A percentile compares a stretch with the other conserved stretches of the same genome.
phyloP scores from a whole-genome alignment of 1,284 basidiomycete species.

The Cutaneotrichosporon cutaneum region DNA sequence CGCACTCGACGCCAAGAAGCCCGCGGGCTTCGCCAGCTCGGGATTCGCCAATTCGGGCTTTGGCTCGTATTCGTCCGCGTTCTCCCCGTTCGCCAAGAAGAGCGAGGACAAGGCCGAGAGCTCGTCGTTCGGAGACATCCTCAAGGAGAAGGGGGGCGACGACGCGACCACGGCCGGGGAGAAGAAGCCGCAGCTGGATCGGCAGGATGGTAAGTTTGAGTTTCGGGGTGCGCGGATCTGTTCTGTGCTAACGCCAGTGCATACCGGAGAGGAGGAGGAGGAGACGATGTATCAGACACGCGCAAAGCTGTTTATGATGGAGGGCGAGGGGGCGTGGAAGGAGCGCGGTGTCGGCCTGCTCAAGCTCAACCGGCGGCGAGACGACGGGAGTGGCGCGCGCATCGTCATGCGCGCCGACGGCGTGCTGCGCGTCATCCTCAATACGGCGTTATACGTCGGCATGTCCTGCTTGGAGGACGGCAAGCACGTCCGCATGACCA shows the following conservation, averaged over 20 bases:
- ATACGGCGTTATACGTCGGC: constrained; percentile 79
- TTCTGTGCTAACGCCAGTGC: constrained; percentile 59
- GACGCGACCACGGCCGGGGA: constrained; percentile 55
- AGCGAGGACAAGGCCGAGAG: constrained; percentile 15
- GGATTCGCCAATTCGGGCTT: constrained; percentile 33
- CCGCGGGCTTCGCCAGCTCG: constrained; percentile 26
- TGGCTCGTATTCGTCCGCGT: constrained; percentile 39
- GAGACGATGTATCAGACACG: constrained; percentile 78
- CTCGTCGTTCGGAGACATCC: constrained; percentile 42
- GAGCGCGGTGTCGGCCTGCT: constrained; percentile 82
- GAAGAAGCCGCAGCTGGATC: constrained; percentile 56
- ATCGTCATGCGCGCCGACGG: constrained; percentile 95
- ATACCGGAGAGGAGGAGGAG: constrained; percentile 91
- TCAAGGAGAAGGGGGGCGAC: constrained; percentile 34
- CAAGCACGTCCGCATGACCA: constrained; percentile 78
- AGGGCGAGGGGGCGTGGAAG: constrained; percentile 68
- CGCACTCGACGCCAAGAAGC: constrained; percentile 22
- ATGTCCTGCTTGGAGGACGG: constrained; percentile 71
- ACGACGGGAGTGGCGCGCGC: constrained; percentile 69
- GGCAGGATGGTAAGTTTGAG: constrained; percentile 65
- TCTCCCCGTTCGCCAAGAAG: constrained; percentile 33
- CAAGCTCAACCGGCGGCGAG: constrained; percentile 66
- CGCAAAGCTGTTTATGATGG: constrained; percentile 77
- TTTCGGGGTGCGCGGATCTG: constrained; percentile 13
- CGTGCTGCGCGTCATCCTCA: constrained; percentile 78